These are phyloP conservation scores for Candida neerlandica DNA, from an alignment of 1,139 yeast genomes.

Conservation along the genomic window DNA sequence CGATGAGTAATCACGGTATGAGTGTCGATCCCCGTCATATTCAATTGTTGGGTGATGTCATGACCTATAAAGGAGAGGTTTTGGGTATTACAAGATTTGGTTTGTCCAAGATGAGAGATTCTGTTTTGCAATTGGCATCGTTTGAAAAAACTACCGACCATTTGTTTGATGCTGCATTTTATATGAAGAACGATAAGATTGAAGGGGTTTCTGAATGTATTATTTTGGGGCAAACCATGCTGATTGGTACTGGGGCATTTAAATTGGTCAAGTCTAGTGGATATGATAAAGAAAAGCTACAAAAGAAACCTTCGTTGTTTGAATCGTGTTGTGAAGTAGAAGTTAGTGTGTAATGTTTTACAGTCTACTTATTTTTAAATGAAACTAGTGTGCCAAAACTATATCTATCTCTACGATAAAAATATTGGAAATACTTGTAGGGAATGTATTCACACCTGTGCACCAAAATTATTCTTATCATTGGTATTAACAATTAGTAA, in stretches of 20 bases:
- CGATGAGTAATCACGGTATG: slow-evolving; percentile 99
- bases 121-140: slow-evolving; percentile 93
- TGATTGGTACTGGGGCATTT: slow-evolving; percentile 96
- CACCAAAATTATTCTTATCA: no score
- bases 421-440: no score
- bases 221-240: slow-evolving; percentile 96
- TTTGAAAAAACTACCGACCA: slow-evolving; percentile 99
- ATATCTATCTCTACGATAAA: no score
- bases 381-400: no score
- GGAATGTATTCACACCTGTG: no score
- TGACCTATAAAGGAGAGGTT: slow-evolving; percentile 98
- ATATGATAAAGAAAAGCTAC: slow-evolving; percentile 45
- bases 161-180: slow-evolving; percentile 96
- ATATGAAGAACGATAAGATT: slow-evolving; percentile 91
- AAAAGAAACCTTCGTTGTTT: slow-evolving; percentile 59
- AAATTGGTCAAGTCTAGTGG: slow-evolving; percentile 69
- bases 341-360: neutral
- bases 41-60: slow-evolving; percentile 94
- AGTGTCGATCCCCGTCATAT: slow-evolving; percentile 99
- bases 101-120: slow-evolving; percentile 96
- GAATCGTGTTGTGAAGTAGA: slow-evolving; percentile 48
- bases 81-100: slow-evolving; percentile 98
- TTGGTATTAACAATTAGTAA: no score
- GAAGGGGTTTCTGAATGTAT: slow-evolving; percentile 99
- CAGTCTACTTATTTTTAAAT: no score